phyloP scores from a whole-genome alignment of 1,284 basidiomycete genomes.

The Pyrrhoderma lamaoense region DNA sequence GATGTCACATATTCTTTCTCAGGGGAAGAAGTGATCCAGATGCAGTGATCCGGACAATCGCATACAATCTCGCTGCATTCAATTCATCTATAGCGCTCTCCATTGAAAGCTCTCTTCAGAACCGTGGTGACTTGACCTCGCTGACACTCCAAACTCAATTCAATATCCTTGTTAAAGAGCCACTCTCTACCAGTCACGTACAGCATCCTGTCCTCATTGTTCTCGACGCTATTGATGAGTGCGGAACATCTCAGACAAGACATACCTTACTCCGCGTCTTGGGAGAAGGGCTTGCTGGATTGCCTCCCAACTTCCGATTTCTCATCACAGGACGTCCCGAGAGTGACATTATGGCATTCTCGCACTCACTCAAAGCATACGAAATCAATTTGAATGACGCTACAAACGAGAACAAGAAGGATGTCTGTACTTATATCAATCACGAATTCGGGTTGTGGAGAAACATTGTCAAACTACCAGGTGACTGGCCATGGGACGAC shows the following conservation, averaged over 20 bases:
- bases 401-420: too few relatives aligned
- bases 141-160: too few relatives aligned
- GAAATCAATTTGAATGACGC: too few relatives aligned
- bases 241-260: background rate
- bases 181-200: background rate
- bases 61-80: background rate
- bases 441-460: too few relatives aligned
- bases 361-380: too few relatives aligned
- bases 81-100: background rate
- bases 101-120: too few relatives aligned
- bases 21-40: background rate
- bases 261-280: background rate
- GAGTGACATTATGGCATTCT: background rate
- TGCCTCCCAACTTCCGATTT: slow-evolving; percentile 1
- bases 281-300: too few relatives aligned
- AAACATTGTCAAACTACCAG: background rate
- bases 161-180: background rate
- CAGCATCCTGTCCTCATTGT: slow-evolving; percentile 3
- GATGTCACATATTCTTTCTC: background rate
- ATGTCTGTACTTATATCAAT: too few relatives aligned
- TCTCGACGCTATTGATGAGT: slow-evolving; percentile 17
- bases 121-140: too few relatives aligned
- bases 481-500: background rate
- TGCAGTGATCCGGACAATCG: background rate
- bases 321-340: background rate